phyloP scores from a whole-genome alignment of 2,329 filamentous ascomycete species.

The Epichloe brachyelytri region DNA sequence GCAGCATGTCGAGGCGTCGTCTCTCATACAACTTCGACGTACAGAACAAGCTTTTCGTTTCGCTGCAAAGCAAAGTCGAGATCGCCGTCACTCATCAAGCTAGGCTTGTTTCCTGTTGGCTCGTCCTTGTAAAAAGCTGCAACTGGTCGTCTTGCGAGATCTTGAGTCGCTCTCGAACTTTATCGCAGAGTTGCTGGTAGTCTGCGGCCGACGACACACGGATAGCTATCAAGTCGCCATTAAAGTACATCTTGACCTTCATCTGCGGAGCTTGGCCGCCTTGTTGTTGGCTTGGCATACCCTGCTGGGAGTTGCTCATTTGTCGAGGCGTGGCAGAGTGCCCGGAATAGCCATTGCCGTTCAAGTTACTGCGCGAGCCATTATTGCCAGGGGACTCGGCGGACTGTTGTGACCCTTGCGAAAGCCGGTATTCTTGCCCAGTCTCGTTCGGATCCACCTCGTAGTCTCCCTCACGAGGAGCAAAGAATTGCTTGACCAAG shows the following conservation, averaged over 20 bases:
- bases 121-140: constrained; percentile 77
- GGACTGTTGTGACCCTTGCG: constrained; percentile 55
- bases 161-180: constrained; percentile 74
- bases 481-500: constrained; percentile 82
- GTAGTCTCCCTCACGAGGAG: constrained; percentile 79
- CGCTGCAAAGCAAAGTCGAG: constrained; percentile 66
- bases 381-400: constrained; percentile 49
- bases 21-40: constrained; percentile 42
- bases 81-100: constrained; percentile 67
- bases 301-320: constrained; percentile 29
- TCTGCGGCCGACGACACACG: constrained; percentile 71
- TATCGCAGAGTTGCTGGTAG: constrained; percentile 67
- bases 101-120: constrained; percentile 58
- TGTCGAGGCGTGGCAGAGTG: constrained; percentile 37
- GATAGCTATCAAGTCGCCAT: constrained; percentile 83
- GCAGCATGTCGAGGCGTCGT: background rate
- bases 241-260: constrained; percentile 93
- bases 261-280: constrained; percentile 39
- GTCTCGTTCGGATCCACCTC: constrained; percentile 70
- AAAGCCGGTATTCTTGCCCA: constrained; percentile 67
- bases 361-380: constrained; percentile 50
- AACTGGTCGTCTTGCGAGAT: constrained; percentile 56
- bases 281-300: constrained; percentile 15
- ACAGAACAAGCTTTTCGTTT: constrained; percentile 78
- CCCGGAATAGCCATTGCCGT: constrained; percentile 40